Percentiles rank a stretch among this genome's conserved stretches.
These are phyloP conservation scores for Aspergillus transmontanensis DNA, from an alignment of 2,329 filamentous ascomycete species.

Conservation along the genomic window DNA sequence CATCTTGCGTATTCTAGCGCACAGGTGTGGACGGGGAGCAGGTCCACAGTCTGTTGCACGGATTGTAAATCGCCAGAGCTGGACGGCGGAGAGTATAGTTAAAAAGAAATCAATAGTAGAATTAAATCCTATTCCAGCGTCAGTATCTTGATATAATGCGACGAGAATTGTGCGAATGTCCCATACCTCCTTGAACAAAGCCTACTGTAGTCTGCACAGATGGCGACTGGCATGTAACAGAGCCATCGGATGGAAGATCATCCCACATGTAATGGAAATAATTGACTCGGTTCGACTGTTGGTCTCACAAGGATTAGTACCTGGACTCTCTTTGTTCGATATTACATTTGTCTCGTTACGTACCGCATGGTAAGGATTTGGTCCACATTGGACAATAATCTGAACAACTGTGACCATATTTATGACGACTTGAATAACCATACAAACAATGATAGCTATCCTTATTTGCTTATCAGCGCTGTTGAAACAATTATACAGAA, in stretches of 20 bases:
- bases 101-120: constrained; percentile 37
- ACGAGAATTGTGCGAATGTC: background rate
- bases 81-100: constrained; percentile 33
- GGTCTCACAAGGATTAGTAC: background rate
- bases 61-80: constrained; percentile 41
- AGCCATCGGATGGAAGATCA: constrained; percentile 35
- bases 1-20: constrained; percentile 33
- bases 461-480: background rate
- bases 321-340: background rate
- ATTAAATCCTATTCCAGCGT: constrained; percentile 31
- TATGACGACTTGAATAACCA: background rate
- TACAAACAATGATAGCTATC: background rate
- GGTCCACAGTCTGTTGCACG: constrained; percentile 29
- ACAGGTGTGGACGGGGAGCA: constrained; percentile 24
- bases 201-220: background rate
- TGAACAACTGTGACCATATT: background rate
- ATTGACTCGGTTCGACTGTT: constrained; percentile 28
- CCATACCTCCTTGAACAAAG: background rate
- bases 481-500: background rate
- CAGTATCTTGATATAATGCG: background rate
- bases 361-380: background rate
- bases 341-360: background rate
- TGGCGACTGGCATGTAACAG: constrained; percentile 35
- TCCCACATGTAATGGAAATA: constrained; percentile 46
- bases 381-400: background rate